phyloP scores from a whole-genome alignment of 176 grass and related monocot species.

The Bolboschoenus planiculmis region DNA sequence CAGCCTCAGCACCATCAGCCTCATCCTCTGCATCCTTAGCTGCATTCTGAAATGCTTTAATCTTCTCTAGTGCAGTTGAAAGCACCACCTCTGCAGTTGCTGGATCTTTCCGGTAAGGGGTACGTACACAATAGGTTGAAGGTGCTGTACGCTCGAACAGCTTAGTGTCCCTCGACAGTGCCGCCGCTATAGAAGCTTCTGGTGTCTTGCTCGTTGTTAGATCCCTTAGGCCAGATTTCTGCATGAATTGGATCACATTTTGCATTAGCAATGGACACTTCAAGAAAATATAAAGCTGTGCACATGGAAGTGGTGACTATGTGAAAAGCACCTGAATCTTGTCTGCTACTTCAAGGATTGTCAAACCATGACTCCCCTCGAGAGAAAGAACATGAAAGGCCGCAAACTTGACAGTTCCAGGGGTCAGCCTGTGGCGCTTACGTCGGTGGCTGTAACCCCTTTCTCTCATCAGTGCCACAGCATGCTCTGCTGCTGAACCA shows the following conservation, averaged over 20 bases:
- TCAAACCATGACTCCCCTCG: constrained; percentile 76
- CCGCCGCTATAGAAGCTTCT: constrained; percentile 93
- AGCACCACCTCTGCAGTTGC: constrained; percentile 62
- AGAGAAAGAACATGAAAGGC: constrained; percentile 97
- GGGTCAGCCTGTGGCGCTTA: constrained; percentile 78
- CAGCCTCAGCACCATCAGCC: constrained; percentile 31
- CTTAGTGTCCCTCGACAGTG: constrained; percentile 80
- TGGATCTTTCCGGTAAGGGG: constrained; percentile 86
- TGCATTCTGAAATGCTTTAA: constrained; percentile 74
- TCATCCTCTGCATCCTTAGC: constrained; percentile 36
- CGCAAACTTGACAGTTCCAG: constrained; percentile 98
- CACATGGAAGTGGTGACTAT: background rate
- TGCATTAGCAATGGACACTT: background rate
- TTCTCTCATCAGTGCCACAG: constrained; percentile 85
- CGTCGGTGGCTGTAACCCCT: constrained; percentile 64
- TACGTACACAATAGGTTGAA: constrained; percentile 83
- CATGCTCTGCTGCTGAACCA: constrained; percentile 73
- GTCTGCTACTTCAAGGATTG: constrained; percentile 89
- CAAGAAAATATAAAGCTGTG: constrained; percentile 18
- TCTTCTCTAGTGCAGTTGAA: constrained; percentile 69
- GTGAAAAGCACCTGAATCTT: constrained; percentile 75
- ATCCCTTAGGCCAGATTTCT: constrained; percentile 96
- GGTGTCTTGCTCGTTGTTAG: constrained; percentile 98
- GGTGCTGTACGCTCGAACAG: constrained; percentile 97
- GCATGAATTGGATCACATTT: constrained; percentile 19